These are phyloP conservation scores for Calonectria naviculata DNA, from an alignment of 2,329 filamentous ascomycete species.

Conservation along the genomic window DNA sequence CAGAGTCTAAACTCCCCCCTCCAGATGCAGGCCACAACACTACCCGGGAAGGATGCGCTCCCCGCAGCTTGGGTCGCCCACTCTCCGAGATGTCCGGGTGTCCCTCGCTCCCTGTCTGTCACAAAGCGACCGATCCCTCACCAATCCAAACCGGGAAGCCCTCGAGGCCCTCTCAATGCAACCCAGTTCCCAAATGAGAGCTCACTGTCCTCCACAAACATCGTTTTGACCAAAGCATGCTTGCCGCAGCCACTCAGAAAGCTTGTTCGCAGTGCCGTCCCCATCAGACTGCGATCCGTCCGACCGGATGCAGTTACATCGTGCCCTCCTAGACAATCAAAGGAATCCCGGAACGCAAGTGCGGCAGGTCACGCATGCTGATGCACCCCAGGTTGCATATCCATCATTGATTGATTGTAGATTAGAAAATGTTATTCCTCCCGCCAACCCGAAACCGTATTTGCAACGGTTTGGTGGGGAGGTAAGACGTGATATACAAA, in stretches of 20 bases:
- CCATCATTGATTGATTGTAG: background rate
- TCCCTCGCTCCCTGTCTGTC: constrained; percentile 11
- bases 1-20: background rate
- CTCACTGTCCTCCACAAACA: background rate
- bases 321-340: background rate
- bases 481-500: constrained; percentile 13
- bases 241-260: background rate
- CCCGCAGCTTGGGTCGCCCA: background rate
- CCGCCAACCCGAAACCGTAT: constrained; percentile 6
- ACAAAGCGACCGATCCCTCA: constrained; percentile 13
- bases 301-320: constrained; percentile 10
- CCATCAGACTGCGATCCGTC: background rate
- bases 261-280: background rate
- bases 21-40: background rate
- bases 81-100: background rate
- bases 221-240: background rate
- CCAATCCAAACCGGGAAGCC: constrained; percentile 5
- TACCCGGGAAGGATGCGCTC: constrained; percentile 2
- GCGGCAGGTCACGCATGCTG: constrained; percentile 10
- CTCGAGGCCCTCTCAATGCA: background rate
- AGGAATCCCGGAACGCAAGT: constrained; percentile 8
- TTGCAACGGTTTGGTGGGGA: background rate
- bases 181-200: background rate
- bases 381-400: background rate
- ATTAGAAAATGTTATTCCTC: constrained; percentile 21